Evolutionary conservation across 371 early-diverging fungal species (phyloP).

Genomic region (Pancytospora epiphaga): DNA sequence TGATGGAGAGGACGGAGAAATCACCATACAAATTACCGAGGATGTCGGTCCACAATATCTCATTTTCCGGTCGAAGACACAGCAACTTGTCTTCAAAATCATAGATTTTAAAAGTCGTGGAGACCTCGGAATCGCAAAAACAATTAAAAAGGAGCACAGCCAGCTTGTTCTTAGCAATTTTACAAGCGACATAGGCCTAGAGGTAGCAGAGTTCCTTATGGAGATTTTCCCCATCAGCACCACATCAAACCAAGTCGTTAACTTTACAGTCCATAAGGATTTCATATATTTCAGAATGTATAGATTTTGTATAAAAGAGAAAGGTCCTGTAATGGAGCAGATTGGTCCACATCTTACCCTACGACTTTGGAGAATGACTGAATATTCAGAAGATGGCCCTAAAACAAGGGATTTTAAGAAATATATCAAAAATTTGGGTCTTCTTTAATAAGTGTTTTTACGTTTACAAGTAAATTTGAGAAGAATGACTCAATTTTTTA

Average conservation of each 20-base stretch:
- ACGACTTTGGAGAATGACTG: conserved; percentile 63
- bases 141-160: conserved; percentile 68
- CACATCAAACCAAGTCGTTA: conserved; percentile 80
- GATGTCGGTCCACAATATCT: conserved; percentile 42
- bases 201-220: conserved; percentile 84
- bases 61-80: background rate
- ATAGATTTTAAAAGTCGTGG: conserved; percentile 34
- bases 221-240: conserved; percentile 86
- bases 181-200: conserved; percentile 83
- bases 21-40: conserved; percentile 23
- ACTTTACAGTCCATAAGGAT: conserved; percentile 94
- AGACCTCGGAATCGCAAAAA: conserved; percentile 5
- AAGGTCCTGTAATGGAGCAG: conserved; percentile 78
- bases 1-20: background rate
- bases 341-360: conserved; percentile 88
- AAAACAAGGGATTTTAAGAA: conserved; percentile 32
- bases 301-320: conserved; percentile 64
- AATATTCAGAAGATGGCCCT: conserved; percentile 18
- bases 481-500: no score
- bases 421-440: conserved; percentile 39
- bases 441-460: no score
- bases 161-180: conserved; percentile 94
- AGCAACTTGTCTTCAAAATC: conserved; percentile 45
- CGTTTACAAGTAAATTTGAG: no score
- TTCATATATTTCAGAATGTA: conserved; percentile 94